These are phyloP conservation scores for Ascobolus immersus DNA, from an alignment of 495 filamentous ascomycete genomes.

Conservation along the genomic window DNA sequence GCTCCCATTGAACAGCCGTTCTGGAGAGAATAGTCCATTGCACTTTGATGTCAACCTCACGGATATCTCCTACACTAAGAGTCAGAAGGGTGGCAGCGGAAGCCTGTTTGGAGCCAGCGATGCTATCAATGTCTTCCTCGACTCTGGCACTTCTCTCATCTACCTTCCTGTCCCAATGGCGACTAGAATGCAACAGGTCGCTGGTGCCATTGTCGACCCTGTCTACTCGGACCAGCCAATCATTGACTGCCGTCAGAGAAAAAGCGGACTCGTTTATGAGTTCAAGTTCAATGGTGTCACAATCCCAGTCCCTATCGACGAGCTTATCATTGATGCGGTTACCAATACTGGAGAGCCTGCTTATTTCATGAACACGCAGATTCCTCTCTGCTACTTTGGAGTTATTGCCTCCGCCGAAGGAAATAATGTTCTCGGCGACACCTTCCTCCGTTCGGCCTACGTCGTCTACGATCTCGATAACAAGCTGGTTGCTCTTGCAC, in stretches of 20 bases:
- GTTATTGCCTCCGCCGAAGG: slow-evolving; percentile 42
- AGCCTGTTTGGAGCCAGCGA: slow-evolving; percentile 24
- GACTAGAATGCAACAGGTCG: slow-evolving; percentile 31
- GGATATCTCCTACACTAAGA: slow-evolving; percentile 22
- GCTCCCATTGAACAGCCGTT: slow-evolving; percentile 42
- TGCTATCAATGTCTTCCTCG: slow-evolving; percentile 48
- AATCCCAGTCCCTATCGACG: slow-evolving; percentile 48
- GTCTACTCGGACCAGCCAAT: too few species aligned
- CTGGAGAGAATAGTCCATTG: slow-evolving; percentile 25
- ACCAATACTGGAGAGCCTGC: slow-evolving; percentile 23
- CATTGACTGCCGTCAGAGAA: slow-evolving; percentile 44
- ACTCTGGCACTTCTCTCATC: slow-evolving; percentile 74
- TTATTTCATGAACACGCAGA: slow-evolving; percentile 32
- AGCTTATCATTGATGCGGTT: slow-evolving; percentile 46
- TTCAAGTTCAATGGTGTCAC: slow-evolving; percentile 42
- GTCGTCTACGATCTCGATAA: slow-evolving; percentile 77
- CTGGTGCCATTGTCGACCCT: too few species aligned
- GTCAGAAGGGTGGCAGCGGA: slow-evolving; percentile 4
- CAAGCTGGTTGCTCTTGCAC: slow-evolving; percentile 67
- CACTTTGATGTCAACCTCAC: slow-evolving; percentile 71
- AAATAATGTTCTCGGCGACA: slow-evolving; percentile 60
- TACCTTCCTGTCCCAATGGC: slow-evolving; percentile 59
- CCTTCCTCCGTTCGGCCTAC: slow-evolving; percentile 76
- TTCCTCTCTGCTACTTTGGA: slow-evolving; percentile 43
- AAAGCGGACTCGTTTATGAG: slow-evolving; percentile 31